These are phyloP conservation scores for Xylariomycetidae sp. DNA, from an alignment of 2,329 filamentous ascomycete species.

Conservation along the genomic window DNA sequence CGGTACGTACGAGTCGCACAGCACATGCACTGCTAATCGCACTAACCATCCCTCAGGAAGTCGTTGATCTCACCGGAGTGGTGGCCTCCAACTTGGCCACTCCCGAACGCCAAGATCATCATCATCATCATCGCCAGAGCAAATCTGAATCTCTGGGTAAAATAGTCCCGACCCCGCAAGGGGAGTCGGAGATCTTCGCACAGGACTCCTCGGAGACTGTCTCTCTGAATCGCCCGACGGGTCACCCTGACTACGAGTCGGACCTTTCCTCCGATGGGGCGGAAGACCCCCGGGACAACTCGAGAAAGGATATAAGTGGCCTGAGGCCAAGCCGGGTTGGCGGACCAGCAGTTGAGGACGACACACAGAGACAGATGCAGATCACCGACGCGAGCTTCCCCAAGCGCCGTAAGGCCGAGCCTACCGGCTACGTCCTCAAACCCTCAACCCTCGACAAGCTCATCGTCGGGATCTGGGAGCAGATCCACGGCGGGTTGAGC, in stretches of 20 bases:
- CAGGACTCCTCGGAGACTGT: neutral
- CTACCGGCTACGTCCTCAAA: conserved; percentile 23
- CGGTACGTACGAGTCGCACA: conserved; percentile 6
- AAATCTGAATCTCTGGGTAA: too few species aligned
- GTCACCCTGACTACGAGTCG: too few species aligned
- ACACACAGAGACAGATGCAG: conserved; percentile 23
- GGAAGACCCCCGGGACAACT: conserved; percentile 3
- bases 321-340: conserved; percentile 13
- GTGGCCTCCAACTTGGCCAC: conserved; percentile 3
- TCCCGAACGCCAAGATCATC: too few species aligned
- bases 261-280: too few species aligned
- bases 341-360: conserved; percentile 13
- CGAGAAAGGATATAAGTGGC: conserved; percentile 36
- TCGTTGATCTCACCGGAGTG: conserved; percentile 11
- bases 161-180: too few species aligned
- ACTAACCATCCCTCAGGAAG: conserved; percentile 3
- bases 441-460: conserved; percentile 25
- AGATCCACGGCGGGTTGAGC: conserved; percentile 24
- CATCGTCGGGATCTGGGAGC: conserved; percentile 28
- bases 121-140: too few species aligned
- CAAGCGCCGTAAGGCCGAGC: conserved; percentile 17
- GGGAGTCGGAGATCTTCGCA: too few species aligned
- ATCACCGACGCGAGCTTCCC: conserved; percentile 15
- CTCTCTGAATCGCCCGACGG: too few species aligned
- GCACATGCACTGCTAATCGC: neutral